Evolutionary conservation across 1,284 basidiomycete genomes (phyloP), one percentile per base, ranked within the genome.

Genomic region (Pyrrhoderma lamaoense): DNA sequence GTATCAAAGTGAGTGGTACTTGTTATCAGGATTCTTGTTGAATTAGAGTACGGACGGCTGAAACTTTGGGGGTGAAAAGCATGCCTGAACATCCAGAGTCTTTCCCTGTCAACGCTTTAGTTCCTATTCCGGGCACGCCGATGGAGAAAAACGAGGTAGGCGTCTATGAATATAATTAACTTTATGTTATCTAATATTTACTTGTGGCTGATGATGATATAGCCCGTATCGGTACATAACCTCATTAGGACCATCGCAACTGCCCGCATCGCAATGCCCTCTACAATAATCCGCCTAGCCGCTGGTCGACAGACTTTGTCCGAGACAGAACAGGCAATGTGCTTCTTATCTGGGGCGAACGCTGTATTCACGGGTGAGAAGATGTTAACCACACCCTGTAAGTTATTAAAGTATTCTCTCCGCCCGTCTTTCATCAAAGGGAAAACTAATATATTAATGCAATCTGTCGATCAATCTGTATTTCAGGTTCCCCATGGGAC

Each of bases 271-370:
- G 86, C 93, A 21, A 76, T 99, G 56, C 95, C 95, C 2, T 77
- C 74, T 56, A 94, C 94, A 14, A 98, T 98, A 64, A 96, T 99
- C 59, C 82, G 95, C 54, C 80, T 99, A 22, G 93, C 95, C 1
- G 95, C 95, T 14, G 95, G 95, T 45, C 76, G 95, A 61, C 93
- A 93, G 65, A 89, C 84, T 2, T 82, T 97, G 63, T 77, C 76
- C 57, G 95, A 99, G 71, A 78, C 89, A 5, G 90, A 98, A 67
- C 95, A 98, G 61, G 92, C 87, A 11, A 94, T 99, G 89, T 93
- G 91, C 62, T 99, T 98, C 72, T 88, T 98, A 84, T 93, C 95
- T 3, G 95, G 95, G 45, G 95, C 95, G 44, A 99, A 99, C 64
- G 95, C 95, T 37, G 88, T 98, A 58, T 99, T 99, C 66, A 99